Evolutionary conservation across 805 yeast species (phyloP).

Genomic region (Metahyphopichia silvanorum): DNA sequence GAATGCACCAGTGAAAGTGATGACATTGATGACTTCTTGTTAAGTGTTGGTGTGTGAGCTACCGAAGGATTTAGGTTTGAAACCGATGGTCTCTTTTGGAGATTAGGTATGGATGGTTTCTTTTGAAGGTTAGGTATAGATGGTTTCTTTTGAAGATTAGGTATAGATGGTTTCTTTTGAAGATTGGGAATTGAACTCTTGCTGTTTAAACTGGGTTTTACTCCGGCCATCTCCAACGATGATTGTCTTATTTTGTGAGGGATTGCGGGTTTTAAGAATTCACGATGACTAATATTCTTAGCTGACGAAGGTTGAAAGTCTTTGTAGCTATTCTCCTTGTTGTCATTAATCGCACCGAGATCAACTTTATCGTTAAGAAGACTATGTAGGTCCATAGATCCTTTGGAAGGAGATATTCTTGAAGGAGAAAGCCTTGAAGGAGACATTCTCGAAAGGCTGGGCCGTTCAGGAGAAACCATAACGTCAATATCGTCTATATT

Average conservation of each 20-base stretch:
- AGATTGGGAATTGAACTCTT: constrained; percentile 10
- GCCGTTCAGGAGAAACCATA: not conserved
- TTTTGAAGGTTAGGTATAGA: constrained; percentile 12
- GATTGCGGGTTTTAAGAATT: constrained; percentile 23
- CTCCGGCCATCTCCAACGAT: constrained; percentile 37
- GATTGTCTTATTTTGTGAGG: constrained; percentile 22
- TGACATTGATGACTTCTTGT: constrained; percentile 12
- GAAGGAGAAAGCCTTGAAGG: constrained; percentile 12
- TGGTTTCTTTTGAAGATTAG: constrained; percentile 16
- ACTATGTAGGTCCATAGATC: constrained; percentile 33
- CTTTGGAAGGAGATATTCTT: constrained; percentile 40
- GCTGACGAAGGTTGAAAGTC: not conserved
- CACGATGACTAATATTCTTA: constrained; percentile 1
- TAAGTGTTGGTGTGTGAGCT: constrained; percentile 7
- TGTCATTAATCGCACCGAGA: not conserved
- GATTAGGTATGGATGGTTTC: constrained; percentile 14
- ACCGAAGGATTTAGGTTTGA: constrained; percentile 7
- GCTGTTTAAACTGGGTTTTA: constrained; percentile 10
- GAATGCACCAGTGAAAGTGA: too few relatives aligned
- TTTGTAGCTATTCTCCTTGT: constrained; percentile 1
- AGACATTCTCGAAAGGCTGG: too few relatives aligned
- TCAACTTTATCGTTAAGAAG: constrained; percentile 17
- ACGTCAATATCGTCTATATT: too few relatives aligned
- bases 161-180: constrained; percentile 10
- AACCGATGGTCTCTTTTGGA: constrained; percentile 13